Percentiles rank a stretch among this genome's conserved stretches.
phyloP scores from a whole-genome alignment of 2,329 filamentous ascomycete species.

The Cladosporium velox region DNA sequence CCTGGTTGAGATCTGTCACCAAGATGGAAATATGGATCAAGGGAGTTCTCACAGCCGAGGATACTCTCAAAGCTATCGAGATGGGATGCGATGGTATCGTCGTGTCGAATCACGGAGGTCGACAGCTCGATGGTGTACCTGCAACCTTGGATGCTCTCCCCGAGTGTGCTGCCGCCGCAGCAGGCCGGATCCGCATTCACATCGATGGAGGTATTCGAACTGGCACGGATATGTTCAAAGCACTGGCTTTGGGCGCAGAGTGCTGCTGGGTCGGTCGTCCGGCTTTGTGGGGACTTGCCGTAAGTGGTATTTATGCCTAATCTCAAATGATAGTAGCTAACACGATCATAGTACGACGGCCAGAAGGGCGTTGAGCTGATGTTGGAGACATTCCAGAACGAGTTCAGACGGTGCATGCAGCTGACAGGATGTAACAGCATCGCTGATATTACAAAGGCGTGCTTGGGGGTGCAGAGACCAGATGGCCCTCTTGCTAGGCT shows the following conservation, averaged over 20 bases:
- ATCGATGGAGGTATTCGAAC: slow-evolving; percentile 62
- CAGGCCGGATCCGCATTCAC: slow-evolving; percentile 58
- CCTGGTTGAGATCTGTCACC: slow-evolving; percentile 52
- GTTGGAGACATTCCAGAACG: slow-evolving; percentile 41
- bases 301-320: slow-evolving; percentile 28
- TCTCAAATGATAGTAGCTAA: slow-evolving; percentile 9
- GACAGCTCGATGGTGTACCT: slow-evolving; percentile 20
- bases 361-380: slow-evolving; percentile 44
- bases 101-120: slow-evolving; percentile 56
- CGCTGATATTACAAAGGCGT: slow-evolving; percentile 39
- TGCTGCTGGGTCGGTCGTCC: slow-evolving; percentile 53
- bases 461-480: slow-evolving; percentile 33
- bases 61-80: slow-evolving; percentile 52
- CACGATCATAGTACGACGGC: slow-evolving; percentile 37
- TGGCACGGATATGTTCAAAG: slow-evolving; percentile 61
- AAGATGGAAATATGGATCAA: slow-evolving; percentile 54
- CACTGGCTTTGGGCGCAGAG: slow-evolving; percentile 54
- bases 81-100: slow-evolving; percentile 67
- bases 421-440: slow-evolving; percentile 39
- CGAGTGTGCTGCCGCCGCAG: slow-evolving; percentile 42
- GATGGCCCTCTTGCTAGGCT: slow-evolving; percentile 40
- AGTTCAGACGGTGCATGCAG: slow-evolving; percentile 42
- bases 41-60: slow-evolving; percentile 43
- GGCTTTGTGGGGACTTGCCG: slow-evolving; percentile 53
- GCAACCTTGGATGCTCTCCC: slow-evolving; percentile 31